Conservation (phyloP, 129 eudicot species). For the Flaveria trinervia region DNA sequence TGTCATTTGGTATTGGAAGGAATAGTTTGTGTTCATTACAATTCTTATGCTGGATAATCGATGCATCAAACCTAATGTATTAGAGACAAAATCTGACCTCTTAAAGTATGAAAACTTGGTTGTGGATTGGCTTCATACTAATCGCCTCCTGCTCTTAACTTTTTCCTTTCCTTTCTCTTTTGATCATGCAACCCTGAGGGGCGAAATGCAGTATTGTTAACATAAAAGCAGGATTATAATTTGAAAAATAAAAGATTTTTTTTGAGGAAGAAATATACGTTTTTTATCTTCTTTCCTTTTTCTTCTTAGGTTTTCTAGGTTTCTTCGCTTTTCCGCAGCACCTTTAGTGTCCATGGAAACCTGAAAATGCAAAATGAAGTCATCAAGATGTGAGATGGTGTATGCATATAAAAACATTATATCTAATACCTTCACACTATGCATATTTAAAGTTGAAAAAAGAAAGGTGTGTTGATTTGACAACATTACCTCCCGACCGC, state of each 20-base stretch:
- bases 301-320: constrained; percentile 58
- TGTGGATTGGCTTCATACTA: constrained; percentile 24
- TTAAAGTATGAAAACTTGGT: not conserved
- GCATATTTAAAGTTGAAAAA: not conserved
- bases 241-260: not conserved
- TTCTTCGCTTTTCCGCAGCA: constrained; percentile 64
- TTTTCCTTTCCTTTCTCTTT: constrained; percentile 64
- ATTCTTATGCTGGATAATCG: not conserved
- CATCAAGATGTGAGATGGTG: not conserved
- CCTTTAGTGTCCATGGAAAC: constrained; percentile 58
- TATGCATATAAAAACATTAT: not conserved
- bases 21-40: not conserved
- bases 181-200: constrained; percentile 78
- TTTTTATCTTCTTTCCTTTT: constrained; percentile 88
- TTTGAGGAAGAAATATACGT: constrained; percentile 40
- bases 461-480: not conserved
- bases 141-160: constrained; percentile 49
- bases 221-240: not conserved
- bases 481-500: constrained; percentile 76
- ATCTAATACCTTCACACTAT: not conserved
- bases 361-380: constrained; percentile 39
- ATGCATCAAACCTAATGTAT: constrained; percentile 23
- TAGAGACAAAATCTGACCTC: constrained; percentile 30
- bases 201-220: constrained; percentile 19
- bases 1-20: constrained; percentile 1